Evolutionary conservation across 1,139 yeast species (phyloP), one percentile per base, ranked within the genome.

Genomic region (Candida mesenterica): DNA sequence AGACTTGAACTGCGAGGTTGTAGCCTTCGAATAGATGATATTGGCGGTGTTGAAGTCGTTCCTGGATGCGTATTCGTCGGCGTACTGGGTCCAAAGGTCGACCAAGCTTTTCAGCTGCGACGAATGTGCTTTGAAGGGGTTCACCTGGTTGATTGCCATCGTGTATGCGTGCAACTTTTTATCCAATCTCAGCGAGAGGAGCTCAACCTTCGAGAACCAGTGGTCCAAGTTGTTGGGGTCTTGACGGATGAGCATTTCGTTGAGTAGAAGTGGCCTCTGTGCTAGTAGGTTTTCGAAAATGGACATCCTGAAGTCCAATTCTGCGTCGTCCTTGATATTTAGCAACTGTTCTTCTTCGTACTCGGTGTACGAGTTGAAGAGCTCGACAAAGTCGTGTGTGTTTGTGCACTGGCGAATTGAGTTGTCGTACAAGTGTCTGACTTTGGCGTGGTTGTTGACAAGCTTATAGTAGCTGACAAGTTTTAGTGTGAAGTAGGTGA

Each of bases 11-110:
- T 89, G 90, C 0, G 92, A 92, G 36, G 79, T 77, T 1, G 78
- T 65, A 0, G 94, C 83, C 40, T 81, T 82, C 27, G 78, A 75
- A 39, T 72, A 75, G 10, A 89, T 75, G 10, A 74, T 64, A 43
- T 84, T 62, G 0, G 94, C 88, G 0, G 88, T 77, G 24, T 68
- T 72, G 23, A 71, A 55, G 46, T 85, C 86, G 1, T 65, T 61
- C 32, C 69, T 64, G 1, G 64, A 58, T 33, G 82, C 78, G 56
- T 87, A 89, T 2, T 84, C 59, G 16, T 62, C 59, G 1, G 95
- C 85, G 56, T 86, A 89, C 9, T 68, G 61, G 8, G 75, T 63
- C 96, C 97, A 90, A 8, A 89, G 52, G 25, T 71, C 59, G 0
- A 78, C 70, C 7, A 82, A 54, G 1, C 72, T 34, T 55, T 65